Percentiles rank a stretch among this genome's conserved stretches.
These are phyloP conservation scores for Leccinum rimulosum DNA, from an alignment of 768 basidiomycete species.

Conservation along the genomic window DNA sequence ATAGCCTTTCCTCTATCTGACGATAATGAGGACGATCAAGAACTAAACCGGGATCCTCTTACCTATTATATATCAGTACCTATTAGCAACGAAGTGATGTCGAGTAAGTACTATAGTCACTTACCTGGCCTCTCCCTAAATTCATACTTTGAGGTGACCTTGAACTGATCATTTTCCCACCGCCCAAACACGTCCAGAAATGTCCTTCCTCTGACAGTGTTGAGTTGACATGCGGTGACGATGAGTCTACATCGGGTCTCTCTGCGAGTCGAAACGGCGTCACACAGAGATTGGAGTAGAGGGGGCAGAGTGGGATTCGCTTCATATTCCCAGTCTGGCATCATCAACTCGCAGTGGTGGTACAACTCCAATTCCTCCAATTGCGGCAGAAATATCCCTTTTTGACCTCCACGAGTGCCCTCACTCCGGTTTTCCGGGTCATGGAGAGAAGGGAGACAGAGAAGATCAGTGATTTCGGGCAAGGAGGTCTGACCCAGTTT, in stretches of 20 bases:
- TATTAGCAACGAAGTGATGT: background rate
- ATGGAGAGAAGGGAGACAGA: background rate
- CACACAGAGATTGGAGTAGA: background rate
- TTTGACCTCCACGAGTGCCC: background rate
- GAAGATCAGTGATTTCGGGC: background rate
- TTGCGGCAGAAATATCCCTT: background rate
- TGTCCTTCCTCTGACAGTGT: background rate
- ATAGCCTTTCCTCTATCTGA: background rate
- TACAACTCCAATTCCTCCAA: background rate
- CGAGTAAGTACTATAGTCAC: background rate
- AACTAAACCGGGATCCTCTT: background rate
- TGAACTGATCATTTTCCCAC: background rate
- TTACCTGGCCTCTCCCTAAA: background rate
- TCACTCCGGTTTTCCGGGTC: background rate
- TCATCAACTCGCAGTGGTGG: background rate
- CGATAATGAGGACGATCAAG: background rate
- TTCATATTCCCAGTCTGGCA: background rate
- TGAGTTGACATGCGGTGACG: background rate
- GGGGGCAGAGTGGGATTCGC: background rate
- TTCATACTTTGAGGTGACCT: background rate
- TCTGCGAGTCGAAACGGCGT: background rate
- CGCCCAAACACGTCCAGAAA: background rate
- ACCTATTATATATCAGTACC: background rate
- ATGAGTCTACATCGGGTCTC: background rate
- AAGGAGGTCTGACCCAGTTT: background rate